Conservation (phyloP, 208 protist species). For the Wallacemonas sp. region DNA sequence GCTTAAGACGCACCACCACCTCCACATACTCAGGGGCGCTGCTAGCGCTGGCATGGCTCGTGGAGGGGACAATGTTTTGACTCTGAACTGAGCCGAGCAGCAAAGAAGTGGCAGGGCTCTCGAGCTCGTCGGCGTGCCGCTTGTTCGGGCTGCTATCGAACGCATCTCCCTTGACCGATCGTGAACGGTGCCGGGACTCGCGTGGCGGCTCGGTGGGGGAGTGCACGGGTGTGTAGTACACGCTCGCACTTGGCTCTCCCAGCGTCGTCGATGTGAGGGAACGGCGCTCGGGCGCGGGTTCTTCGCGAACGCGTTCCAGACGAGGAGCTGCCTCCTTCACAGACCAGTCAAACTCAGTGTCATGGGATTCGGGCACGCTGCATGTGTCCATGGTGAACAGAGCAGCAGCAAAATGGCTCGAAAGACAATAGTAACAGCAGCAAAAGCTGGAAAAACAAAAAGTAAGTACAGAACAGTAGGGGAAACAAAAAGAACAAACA, state of each 20-base stretch:
- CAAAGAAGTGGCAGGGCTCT: neutral
- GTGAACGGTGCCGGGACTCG: neutral
- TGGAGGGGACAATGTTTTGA: neutral
- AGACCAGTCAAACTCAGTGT: neutral
- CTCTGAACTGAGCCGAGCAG: neutral
- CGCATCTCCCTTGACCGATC: neutral
- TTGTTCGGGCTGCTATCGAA: neutral
- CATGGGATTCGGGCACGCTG: neutral
- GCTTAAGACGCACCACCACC: slow-evolving; percentile 42
- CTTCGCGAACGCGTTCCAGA: neutral
- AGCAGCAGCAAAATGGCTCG: too few species aligned
- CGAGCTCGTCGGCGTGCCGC: neutral
- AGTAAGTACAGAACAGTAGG: neutral
- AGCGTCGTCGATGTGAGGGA: neutral
- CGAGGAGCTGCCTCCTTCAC: neutral
- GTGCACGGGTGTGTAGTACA: neutral
- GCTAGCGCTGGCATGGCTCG: neutral
- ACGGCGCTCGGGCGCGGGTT: neutral
- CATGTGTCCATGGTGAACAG: slow-evolving; percentile 2
- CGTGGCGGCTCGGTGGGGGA: neutral
- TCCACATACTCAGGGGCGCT: slow-evolving; percentile 30
- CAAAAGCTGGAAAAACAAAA: neutral
- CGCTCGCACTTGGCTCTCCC: neutral
- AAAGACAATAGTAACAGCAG: neutral
- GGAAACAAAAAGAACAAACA: too few species aligned